A percentile compares a stretch with the other conserved stretches of the same genome.
Evolutionary conservation across 129 eudicot genomes (phyloP).

Genomic region (Centrapalus pauciflorus): DNA sequence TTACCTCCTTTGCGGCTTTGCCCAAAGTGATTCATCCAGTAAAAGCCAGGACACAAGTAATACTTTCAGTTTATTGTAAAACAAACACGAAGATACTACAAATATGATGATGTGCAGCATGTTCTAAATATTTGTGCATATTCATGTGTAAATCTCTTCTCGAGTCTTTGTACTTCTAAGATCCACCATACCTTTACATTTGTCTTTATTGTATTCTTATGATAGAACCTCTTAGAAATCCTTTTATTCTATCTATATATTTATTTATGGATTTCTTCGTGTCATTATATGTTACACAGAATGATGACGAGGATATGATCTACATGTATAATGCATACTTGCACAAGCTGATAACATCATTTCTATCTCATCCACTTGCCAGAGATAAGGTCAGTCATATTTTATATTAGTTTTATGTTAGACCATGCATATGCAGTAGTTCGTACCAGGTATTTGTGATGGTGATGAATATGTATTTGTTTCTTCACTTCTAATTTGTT

Average conservation of each 20-base stretch:
- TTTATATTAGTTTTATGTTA: background rate
- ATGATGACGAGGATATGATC: conserved; percentile 93
- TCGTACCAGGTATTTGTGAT: background rate
- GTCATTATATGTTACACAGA: conserved; percentile 40
- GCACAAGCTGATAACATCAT: conserved; percentile 85
- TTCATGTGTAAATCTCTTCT: background rate
- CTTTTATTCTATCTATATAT: background rate
- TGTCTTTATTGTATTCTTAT: background rate
- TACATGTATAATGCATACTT: conserved; percentile 91
- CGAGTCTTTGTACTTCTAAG: background rate
- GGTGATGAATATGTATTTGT: background rate
- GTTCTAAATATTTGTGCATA: background rate
- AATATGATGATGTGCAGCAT: background rate
- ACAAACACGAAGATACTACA: background rate
- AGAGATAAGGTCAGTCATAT: conserved; percentile 82
- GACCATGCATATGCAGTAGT: background rate
- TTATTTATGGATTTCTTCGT: background rate
- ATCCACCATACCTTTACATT: background rate
- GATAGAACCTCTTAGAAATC: background rate
- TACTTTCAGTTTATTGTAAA: too few species aligned
- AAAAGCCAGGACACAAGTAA: too few species aligned
- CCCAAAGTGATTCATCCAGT: too few species aligned
- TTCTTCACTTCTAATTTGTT: background rate
- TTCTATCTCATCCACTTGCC: conserved; percentile 93
- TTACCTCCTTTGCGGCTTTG: background rate